phyloP scores from a whole-genome alignment of 257 asterid genomes.

The Asclepias syriaca region DNA sequence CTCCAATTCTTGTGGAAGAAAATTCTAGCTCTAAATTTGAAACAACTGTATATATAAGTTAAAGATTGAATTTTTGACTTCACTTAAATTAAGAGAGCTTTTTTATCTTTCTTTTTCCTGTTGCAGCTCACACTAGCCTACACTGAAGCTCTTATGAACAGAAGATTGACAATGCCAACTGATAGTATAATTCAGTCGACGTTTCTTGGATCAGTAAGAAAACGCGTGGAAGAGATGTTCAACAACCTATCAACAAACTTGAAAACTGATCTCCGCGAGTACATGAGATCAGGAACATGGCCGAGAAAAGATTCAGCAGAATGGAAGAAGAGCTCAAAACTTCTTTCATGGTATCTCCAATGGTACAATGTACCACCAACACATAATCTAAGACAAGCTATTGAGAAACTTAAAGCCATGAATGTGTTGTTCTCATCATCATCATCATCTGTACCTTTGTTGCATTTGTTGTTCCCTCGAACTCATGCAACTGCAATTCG shows the following conservation, averaged over 20 bases:
- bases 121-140: conserved; percentile 82
- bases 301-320: conserved; percentile 34
- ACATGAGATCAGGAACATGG: conserved; percentile 55
- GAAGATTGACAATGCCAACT: conserved; percentile 49
- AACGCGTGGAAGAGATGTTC: conserved; percentile 74
- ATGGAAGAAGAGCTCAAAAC: conserved; percentile 32
- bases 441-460: conserved; percentile 52
- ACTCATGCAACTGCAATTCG: conserved; percentile 59
- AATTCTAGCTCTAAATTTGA: too few species aligned
- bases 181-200: conserved; percentile 70
- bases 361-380: conserved; percentile 74
- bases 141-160: conserved; percentile 57
- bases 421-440: conserved; percentile 29
- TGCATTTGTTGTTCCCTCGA: conserved; percentile 67
- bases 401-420: conserved; percentile 40
- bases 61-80: too few species aligned
- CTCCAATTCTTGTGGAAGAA: too few species aligned
- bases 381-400: conserved; percentile 39
- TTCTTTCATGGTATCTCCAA: conserved; percentile 78
- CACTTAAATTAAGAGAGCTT: too few species aligned
- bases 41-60: too few species aligned
- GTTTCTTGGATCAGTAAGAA: conserved; percentile 73
- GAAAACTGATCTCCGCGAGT: conserved; percentile 30
- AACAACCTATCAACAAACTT: conserved; percentile 27
- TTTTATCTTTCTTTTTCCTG: background rate